These are phyloP conservation scores for Colletotrichum sp. DNA, from an alignment of 2,329 filamentous ascomycete genomes.

Conservation along the genomic window DNA sequence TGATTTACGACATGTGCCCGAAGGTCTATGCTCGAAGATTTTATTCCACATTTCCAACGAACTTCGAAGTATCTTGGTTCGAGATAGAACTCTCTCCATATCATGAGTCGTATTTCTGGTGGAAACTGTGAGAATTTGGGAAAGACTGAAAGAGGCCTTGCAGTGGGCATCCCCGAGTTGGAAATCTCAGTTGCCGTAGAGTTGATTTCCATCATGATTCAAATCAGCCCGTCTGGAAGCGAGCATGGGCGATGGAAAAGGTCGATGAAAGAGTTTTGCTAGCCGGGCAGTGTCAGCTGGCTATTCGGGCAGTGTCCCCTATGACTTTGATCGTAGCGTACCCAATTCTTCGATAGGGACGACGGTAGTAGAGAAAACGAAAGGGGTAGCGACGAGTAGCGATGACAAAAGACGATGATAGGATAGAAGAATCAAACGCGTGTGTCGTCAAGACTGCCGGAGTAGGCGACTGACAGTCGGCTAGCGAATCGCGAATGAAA, in stretches of 20 bases:
- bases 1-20: neutral
- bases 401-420: neutral
- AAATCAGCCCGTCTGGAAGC: neutral
- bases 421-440: too few species aligned
- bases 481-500: neutral
- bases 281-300: neutral
- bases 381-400: neutral
- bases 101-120: neutral
- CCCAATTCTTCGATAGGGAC: rapidly evolving
- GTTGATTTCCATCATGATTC: neutral
- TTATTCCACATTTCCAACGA: neutral
- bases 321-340: neutral
- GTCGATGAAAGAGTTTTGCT: neutral
- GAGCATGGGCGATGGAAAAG: neutral
- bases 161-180: neutral
- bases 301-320: too few species aligned
- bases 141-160: neutral
- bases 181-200: neutral
- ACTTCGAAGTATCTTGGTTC: neutral
- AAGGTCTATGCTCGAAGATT: neutral
- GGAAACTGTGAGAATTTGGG: neutral
- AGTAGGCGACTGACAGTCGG: neutral
- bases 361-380: neutral
- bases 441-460: neutral
- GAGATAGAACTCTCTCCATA: neutral